A percentile compares a stretch with the other conserved stretches of the same genome.
These are phyloP conservation scores for Lepidium sativum DNA, from an alignment of 345 rosid species.

Conservation along the genomic window DNA sequence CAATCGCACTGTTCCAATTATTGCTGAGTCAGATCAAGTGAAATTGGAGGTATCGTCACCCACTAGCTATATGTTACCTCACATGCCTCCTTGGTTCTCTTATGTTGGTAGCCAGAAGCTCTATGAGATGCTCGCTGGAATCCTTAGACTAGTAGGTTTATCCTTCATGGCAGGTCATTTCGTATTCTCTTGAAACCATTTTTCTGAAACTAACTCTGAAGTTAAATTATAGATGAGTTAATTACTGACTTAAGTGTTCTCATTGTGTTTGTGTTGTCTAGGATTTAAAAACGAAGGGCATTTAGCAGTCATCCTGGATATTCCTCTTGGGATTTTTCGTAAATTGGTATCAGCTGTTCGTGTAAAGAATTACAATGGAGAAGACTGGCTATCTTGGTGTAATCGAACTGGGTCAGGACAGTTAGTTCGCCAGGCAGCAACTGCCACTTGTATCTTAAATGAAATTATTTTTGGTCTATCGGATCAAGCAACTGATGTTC, in stretches of 20 bases:
- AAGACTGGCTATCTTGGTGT: slow-evolving; percentile 85
- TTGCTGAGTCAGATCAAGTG: too few relatives aligned
- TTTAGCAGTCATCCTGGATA: slow-evolving; percentile 61
- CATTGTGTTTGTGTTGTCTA: slow-evolving; percentile 36
- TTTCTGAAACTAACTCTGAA: neutral
- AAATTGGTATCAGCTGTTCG: slow-evolving; percentile 71
- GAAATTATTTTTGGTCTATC: slow-evolving; percentile 88
- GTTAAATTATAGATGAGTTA: neutral
- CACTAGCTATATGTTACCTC: slow-evolving; percentile 49
- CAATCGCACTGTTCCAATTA: slow-evolving; percentile 23
- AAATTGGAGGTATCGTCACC: slow-evolving; percentile 21
- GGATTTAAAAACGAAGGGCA: slow-evolving; percentile 49
- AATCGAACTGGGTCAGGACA: slow-evolving; percentile 67
- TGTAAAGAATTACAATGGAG: slow-evolving; percentile 46
- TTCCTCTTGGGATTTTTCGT: slow-evolving; percentile 57
- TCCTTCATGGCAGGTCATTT: slow-evolving; percentile 75
- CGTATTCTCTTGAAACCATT: slow-evolving; percentile 25
- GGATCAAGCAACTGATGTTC: slow-evolving; percentile 41
- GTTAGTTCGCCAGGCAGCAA: slow-evolving; percentile 70
- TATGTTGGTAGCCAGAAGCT: slow-evolving; percentile 64
- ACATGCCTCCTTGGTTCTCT: slow-evolving; percentile 85
- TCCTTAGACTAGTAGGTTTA: slow-evolving; percentile 83
- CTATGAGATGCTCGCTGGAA: slow-evolving; percentile 64
- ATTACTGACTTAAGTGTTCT: slow-evolving; percentile 23
- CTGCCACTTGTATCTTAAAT: slow-evolving; percentile 79